Conservation (phyloP, 192 early-diverging fungal species). For the Dispira parvispora region DNA sequence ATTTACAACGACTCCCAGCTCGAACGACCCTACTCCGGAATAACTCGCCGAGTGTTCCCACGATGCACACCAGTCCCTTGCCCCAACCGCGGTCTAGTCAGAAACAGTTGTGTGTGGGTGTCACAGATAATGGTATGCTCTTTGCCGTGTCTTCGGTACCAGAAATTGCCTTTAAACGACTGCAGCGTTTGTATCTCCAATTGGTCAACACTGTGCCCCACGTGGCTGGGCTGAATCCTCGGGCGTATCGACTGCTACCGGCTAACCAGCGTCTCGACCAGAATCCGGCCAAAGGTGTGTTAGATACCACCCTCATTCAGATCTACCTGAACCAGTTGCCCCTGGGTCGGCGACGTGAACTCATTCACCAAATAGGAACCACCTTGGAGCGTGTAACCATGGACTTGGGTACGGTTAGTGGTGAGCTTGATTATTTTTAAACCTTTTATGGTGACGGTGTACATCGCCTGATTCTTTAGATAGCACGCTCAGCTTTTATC, state of each 20-base stretch:
- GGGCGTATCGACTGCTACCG: constrained; percentile 53
- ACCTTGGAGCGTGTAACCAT: constrained; percentile 64
- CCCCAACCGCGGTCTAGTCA: constrained; percentile 11
- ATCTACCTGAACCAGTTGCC: constrained; percentile 48
- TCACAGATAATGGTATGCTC: constrained; percentile 15
- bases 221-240: constrained; percentile 78
- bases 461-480: no score
- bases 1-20: constrained; percentile 41
- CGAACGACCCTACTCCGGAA: constrained; percentile 11
- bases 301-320: constrained; percentile 77
- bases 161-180: constrained; percentile 84
- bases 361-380: constrained; percentile 80
- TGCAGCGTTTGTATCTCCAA: constrained; percentile 67
- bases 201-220: constrained; percentile 70
- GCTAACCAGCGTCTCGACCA: constrained; percentile 46
- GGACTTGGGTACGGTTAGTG: constrained; percentile 29
- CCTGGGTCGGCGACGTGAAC: constrained; percentile 53
- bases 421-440: no score
- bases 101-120: constrained; percentile 32
- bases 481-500: no score
- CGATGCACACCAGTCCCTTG: constrained; percentile 11
- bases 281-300: constrained; percentile 56
- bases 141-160: constrained; percentile 38
- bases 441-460: no score
- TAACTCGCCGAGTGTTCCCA: neutral